Evolutionary conservation across 2,329 filamentous ascomycete species (phyloP), one percentile per base, ranked within the genome.

Genomic region (Aspergillus sp.): DNA sequence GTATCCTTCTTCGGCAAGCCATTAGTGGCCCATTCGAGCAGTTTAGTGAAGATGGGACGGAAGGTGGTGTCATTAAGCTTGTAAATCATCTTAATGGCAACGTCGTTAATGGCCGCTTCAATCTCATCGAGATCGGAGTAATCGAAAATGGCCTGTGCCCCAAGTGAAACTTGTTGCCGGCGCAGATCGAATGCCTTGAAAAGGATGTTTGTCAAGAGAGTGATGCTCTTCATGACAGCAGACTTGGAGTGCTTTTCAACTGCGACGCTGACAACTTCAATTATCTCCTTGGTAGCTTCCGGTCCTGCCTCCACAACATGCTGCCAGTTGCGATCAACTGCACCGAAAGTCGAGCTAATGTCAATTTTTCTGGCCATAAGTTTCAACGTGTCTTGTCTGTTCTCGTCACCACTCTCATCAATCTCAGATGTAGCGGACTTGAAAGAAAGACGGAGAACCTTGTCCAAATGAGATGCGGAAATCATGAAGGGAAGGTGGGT

Each of bases 31-130:
- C 90, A 96, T 45, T 95, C 88, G 37, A 94, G 76, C n/a, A 96
- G 72, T 51, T 85, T 81, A 11, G 83, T 78, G 71, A 97, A 98
- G 50, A 98, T 82, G 1, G 93, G 94, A 9, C 90, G 79, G 81
- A 98, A 98, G 0, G 86, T 82, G 1, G 86, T 84, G 62, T 98
- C 93, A 68, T 96, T 97, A 49, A 98, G 79, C 74, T 97, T 97
- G 73, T 95, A 89, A 42, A 95, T 86, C 83, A 96, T 93, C 66
- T 89, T 87, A 46, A 98, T 79, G 0, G 84, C 81, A 9, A 86
- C 81, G 7, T 85, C 79, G 60, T 88, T 85, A 52, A 88, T 60
- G 8, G 74, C 72, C 2, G 72, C 69, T 61, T 95, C 88, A 9
- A 89, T 72, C 34, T 73, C 64, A 1, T 78, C 69, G 29, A 75